phyloP scores from a whole-genome alignment of 805 yeast species.

The Kodamaea restingae region DNA sequence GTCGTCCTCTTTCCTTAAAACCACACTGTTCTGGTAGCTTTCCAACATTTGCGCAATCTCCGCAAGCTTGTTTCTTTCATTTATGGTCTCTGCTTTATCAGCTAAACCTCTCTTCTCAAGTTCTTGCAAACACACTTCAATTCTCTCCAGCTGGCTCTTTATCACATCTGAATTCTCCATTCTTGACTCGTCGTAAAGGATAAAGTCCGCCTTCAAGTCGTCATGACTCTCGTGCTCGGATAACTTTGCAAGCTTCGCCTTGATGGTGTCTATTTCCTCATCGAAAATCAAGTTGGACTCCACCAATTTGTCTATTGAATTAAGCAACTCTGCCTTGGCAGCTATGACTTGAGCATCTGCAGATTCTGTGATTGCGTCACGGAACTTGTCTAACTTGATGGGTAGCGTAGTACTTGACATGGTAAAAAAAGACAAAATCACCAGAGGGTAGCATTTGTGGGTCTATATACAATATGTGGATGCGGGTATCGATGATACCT shows the following conservation, averaged over 20 bases:
- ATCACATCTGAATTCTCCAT: conserved; percentile 55
- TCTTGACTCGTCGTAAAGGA: conserved; percentile 51
- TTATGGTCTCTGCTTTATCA: not conserved
- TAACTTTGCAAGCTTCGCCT: conserved; percentile 13
- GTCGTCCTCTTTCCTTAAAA: conserved; percentile 1
- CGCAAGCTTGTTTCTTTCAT: not conserved
- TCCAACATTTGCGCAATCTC: not conserved
- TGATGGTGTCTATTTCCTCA: conserved; percentile 31
- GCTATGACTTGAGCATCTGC: conserved; percentile 34
- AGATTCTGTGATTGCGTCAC: conserved; percentile 49
- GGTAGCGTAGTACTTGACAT: conserved; percentile 10
- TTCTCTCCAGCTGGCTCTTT: conserved; percentile 44
- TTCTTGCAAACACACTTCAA: conserved; percentile 45
- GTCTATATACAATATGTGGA: too few species aligned
- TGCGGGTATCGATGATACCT: too few species aligned
- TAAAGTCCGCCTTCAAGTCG: conserved; percentile 42
- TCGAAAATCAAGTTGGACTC: conserved; percentile 50
- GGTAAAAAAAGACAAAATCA: not conserved
- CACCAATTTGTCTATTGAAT: conserved; percentile 44
- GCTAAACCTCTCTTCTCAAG: conserved; percentile 36
- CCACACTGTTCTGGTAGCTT: conserved; percentile 1
- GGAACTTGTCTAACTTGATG: conserved; percentile 35
- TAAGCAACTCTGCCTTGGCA: conserved; percentile 14
- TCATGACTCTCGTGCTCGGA: conserved; percentile 14
- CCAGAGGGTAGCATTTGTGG: not conserved